A percentile compares a stretch with the other conserved stretches of the same genome.
These are phyloP conservation scores for Boletus vinaceobasis DNA, from an alignment of 768 basidiomycete species.

Conservation along the genomic window DNA sequence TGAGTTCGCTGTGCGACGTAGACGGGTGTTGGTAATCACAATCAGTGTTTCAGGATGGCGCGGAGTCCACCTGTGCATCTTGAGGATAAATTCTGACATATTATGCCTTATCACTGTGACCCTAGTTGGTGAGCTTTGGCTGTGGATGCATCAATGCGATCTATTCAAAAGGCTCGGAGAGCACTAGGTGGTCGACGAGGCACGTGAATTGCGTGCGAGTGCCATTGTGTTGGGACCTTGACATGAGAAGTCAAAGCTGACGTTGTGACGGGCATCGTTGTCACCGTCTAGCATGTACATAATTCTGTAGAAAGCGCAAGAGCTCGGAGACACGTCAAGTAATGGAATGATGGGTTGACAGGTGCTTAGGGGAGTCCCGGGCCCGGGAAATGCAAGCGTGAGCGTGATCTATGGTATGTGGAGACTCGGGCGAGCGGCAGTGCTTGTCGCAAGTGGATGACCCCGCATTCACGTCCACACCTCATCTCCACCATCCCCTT, in stretches of 20 bases:
- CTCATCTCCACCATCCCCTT: too few species aligned
- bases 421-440: not conserved
- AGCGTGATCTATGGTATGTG: not conserved
- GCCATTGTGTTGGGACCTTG: not conserved
- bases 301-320: not conserved
- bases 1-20: not conserved
- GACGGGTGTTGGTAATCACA: not conserved
- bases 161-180: not conserved
- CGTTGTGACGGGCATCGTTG: not conserved
- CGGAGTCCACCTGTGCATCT: conserved; percentile 3
- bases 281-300: not conserved
- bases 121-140: not conserved
- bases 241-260: not conserved
- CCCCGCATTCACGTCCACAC: conserved; percentile 9
- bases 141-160: not conserved
- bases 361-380: too few species aligned
- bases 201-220: not conserved
- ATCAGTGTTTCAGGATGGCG: conserved; percentile 2
- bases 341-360: not conserved
- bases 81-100: conserved; percentile 5
- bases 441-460: conserved; percentile 2
- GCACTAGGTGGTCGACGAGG: too few species aligned
- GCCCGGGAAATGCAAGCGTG: not conserved
- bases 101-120: not conserved
- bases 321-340: not conserved